These are phyloP conservation scores for Cladobotryum mycophilum DNA, from an alignment of 2,329 filamentous ascomycete genomes.

Conservation along the genomic window DNA sequence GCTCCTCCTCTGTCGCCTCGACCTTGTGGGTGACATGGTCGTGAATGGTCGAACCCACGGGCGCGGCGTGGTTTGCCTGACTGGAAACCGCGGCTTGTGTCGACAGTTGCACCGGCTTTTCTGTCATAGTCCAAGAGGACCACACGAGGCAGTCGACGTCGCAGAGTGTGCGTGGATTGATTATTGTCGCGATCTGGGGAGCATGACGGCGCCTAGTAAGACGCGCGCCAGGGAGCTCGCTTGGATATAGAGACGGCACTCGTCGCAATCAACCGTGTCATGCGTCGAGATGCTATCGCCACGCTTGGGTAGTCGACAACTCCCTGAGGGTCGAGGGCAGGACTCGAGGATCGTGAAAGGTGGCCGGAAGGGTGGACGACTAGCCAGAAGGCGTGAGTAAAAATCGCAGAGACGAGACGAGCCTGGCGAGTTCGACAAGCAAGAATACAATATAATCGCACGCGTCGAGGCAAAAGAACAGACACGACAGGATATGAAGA, in stretches of 20 bases:
- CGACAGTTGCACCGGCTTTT: slow-evolving; percentile 47
- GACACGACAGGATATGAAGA: slow-evolving; percentile 19
- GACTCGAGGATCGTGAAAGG: slow-evolving; percentile 1
- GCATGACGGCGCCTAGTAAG: slow-evolving; percentile 52
- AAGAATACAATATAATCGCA: slow-evolving; percentile 13
- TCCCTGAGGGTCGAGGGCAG: neutral
- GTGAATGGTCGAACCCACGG: slow-evolving; percentile 25
- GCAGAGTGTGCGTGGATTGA: slow-evolving; percentile 32
- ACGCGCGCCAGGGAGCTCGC: slow-evolving; percentile 30
- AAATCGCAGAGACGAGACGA: slow-evolving; percentile 6
- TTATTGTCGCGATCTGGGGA: slow-evolving; percentile 48
- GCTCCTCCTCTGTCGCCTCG: slow-evolving; percentile 62
- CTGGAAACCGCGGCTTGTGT: slow-evolving; percentile 51
- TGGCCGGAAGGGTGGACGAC: neutral
- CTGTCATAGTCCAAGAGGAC: slow-evolving; percentile 55
- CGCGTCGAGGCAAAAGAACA: slow-evolving; percentile 19
- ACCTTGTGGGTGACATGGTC: slow-evolving; percentile 40
- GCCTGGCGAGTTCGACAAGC: slow-evolving; percentile 8
- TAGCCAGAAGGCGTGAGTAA: slow-evolving; percentile 2
- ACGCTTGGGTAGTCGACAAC: slow-evolving; percentile 1
- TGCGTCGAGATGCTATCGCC: slow-evolving; percentile 7
- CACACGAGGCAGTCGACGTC: slow-evolving; percentile 35
- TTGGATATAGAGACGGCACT: neutral
- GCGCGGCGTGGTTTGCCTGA: slow-evolving; percentile 40
- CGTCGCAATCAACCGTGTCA: slow-evolving; percentile 14